Percentiles rank a stretch among this genome's conserved stretches.
phyloP scores from a whole-genome alignment of 2,329 filamentous ascomycete species.

The Dactylonectria macrodidyma region DNA sequence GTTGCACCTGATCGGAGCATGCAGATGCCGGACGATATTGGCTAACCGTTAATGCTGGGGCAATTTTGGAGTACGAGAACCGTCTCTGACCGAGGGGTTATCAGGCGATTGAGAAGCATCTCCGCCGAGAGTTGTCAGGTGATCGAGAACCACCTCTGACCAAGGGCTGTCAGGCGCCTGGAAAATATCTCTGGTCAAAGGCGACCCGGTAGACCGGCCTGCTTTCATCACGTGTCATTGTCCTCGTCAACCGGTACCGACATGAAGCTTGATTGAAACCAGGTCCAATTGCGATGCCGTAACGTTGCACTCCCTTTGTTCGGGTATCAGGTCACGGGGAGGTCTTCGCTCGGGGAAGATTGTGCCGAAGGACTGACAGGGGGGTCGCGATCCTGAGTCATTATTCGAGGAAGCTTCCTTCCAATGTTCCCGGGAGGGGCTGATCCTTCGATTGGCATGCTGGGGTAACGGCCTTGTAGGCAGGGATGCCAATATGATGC shows the following conservation, averaged over 20 bases:
- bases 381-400: neutral
- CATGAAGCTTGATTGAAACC: neutral
- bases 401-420: constrained; percentile 22
- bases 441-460: constrained; percentile 14
- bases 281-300: neutral
- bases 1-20: neutral
- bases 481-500: constrained; percentile 25
- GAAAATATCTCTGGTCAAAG: neutral
- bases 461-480: constrained; percentile 13
- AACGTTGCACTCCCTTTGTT: constrained; percentile 16
- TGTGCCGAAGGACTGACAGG: constrained; percentile 16
- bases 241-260: neutral
- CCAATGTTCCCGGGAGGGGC: constrained; percentile 26
- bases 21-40: neutral
- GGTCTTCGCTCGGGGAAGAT: constrained; percentile 12
- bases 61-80: neutral
- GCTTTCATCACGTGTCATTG: constrained; percentile 3
- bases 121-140: too few species aligned
- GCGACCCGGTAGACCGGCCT: neutral
- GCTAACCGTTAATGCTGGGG: neutral
- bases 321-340: constrained; percentile 16
- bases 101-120: too few species aligned
- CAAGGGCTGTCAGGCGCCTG: neutral
- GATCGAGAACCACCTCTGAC: too few species aligned
- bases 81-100: too few species aligned